Conservation (phyloP, 495 filamentous ascomycete genomes). For the Aspergillus cristatus region DNA sequence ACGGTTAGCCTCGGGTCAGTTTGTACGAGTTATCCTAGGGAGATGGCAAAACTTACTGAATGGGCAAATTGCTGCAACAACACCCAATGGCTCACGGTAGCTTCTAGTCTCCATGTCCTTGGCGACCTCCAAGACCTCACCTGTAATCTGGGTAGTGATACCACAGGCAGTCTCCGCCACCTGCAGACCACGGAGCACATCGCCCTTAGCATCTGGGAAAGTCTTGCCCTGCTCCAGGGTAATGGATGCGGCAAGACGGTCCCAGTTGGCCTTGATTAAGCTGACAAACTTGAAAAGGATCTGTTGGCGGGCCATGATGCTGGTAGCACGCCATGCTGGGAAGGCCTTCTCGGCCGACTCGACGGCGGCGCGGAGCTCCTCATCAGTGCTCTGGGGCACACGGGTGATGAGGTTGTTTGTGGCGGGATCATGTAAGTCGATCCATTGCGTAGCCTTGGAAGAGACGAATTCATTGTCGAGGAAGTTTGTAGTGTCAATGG, state of each 20-base stretch:
- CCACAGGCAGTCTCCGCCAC: slow-evolving; percentile 94
- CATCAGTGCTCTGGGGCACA: slow-evolving; percentile 91
- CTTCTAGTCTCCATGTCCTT: slow-evolving; percentile 98
- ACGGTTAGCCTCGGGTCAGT: slow-evolving; percentile 7
- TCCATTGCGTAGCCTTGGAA: slow-evolving; percentile 70
- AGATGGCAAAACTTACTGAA: slow-evolving; percentile 64
- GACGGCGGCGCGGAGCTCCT: slow-evolving; percentile 80
- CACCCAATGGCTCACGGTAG: slow-evolving; percentile 86
- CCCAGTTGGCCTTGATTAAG: slow-evolving; percentile 91
- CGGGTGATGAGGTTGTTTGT: slow-evolving; percentile 97
- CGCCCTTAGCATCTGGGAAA: slow-evolving; percentile 88
- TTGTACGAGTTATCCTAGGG: neutral
- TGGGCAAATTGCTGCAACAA: slow-evolving; percentile 95
- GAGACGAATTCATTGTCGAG: slow-evolving; percentile 80
- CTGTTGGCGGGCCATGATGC: slow-evolving; percentile 78
- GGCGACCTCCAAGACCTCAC: slow-evolving; percentile 90
- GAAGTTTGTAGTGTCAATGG: slow-evolving; percentile 81
- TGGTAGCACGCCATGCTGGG: slow-evolving; percentile 74
- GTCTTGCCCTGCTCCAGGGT: slow-evolving; percentile 99
- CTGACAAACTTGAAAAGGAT: slow-evolving; percentile 95
- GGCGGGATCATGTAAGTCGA: slow-evolving; percentile 89
- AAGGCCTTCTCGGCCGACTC: slow-evolving; percentile 85
- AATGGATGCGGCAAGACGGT: slow-evolving; percentile 88
- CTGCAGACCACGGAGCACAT: slow-evolving; percentile 91
- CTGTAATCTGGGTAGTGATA: slow-evolving; percentile 87